phyloP scores from a whole-genome alignment of 257 asterid species.

The Solanum rostratum region DNA sequence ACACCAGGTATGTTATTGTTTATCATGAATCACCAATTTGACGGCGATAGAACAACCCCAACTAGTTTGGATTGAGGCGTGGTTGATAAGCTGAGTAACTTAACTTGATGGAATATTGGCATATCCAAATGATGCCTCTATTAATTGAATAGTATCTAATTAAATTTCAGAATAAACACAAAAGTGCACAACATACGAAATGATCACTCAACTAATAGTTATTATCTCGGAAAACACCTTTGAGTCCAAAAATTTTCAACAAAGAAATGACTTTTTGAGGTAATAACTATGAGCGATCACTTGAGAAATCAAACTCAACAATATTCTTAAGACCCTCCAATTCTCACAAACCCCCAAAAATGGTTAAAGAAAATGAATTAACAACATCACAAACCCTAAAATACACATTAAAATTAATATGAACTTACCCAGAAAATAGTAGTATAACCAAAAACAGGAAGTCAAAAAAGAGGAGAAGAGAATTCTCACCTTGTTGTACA shows the following conservation, averaged over 20 bases:
- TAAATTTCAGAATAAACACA: background rate
- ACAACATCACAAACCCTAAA: background rate
- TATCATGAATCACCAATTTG: background rate
- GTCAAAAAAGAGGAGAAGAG: background rate
- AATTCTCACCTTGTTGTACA: background rate
- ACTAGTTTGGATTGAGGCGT: background rate
- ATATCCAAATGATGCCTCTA: background rate
- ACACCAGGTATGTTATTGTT: background rate
- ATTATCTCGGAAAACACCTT: background rate
- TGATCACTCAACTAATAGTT: background rate
- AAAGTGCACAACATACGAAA: background rate
- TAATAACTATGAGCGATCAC: background rate
- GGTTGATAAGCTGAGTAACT: background rate
- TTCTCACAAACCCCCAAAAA: background rate
- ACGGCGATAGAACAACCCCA: background rate
- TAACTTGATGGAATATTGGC: background rate
- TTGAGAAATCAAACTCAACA: background rate
- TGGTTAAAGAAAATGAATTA: background rate
- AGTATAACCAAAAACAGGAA: background rate
- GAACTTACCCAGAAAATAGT: background rate
- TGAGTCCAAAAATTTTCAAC: background rate
- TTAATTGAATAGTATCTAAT: background rate
- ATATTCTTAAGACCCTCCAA: background rate
- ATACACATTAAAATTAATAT: background rate
- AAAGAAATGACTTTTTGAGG: background rate